phyloP scores from a whole-genome alignment of 2,329 filamentous ascomycete genomes.

The Thielaviopsis ethacetica region DNA sequence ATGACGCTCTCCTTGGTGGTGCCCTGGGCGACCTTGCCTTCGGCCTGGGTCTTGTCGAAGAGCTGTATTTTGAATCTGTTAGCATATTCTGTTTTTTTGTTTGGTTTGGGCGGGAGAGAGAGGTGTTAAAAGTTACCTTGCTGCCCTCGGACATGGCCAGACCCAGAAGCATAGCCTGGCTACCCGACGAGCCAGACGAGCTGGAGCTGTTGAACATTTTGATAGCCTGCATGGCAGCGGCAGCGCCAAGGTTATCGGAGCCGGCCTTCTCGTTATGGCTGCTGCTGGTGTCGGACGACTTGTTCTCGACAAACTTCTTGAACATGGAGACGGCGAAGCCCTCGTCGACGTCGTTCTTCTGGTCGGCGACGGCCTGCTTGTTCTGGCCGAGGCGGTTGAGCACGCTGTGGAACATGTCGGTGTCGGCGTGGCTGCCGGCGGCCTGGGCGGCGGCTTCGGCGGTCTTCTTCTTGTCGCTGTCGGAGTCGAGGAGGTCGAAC shows the following conservation, averaged over 20 bases:
- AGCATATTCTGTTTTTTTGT: too few relatives aligned
- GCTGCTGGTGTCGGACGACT: constrained; percentile 20
- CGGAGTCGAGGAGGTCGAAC: constrained; percentile 20
- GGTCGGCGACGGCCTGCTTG: constrained; percentile 29
- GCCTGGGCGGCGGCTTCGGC: constrained; percentile 30
- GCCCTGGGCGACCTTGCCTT: constrained; percentile 36
- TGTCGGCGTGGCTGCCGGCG: constrained; percentile 29
- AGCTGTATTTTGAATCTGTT: too few relatives aligned
- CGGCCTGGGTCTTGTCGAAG: constrained; percentile 40
- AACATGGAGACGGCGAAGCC: constrained; percentile 56
- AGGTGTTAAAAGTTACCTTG: constrained; percentile 35
- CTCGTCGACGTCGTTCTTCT: constrained; percentile 32
- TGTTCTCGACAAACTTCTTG: constrained; percentile 51
- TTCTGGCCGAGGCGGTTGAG: constrained; percentile 31
- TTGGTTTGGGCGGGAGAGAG: not conserved
- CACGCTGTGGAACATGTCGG: constrained; percentile 32
- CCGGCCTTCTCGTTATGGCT: constrained; percentile 30
- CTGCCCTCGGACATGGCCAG: constrained; percentile 79
- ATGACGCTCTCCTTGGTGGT: constrained; percentile 69
- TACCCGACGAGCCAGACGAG: constrained; percentile 22
- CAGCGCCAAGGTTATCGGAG: constrained; percentile 42
- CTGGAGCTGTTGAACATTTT: constrained; percentile 57
- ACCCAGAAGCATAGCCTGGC: constrained; percentile 64
- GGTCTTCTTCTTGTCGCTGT: constrained; percentile 32
- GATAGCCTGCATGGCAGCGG: constrained; percentile 66